Evolutionary conservation across 176 grass and related monocot species (phyloP).

Genomic region (Eragrostis curvula): DNA sequence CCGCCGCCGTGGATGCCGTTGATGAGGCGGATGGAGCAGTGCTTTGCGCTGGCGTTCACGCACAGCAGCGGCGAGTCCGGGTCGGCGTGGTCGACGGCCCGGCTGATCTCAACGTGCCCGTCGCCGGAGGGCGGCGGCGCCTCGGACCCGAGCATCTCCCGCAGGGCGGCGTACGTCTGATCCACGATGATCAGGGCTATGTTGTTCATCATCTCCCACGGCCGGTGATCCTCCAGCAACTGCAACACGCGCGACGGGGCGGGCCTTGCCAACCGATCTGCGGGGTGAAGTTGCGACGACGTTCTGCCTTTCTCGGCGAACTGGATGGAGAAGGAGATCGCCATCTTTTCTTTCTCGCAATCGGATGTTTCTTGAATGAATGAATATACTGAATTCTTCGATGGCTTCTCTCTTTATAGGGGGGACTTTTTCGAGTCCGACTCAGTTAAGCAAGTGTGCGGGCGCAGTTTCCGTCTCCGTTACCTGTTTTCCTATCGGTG

Average conservation of each 20-base stretch:
- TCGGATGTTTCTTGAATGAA: no score
- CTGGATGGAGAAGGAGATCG: no score
- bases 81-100: constrained; percentile 26
- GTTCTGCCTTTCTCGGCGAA: no score
- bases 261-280: no score
- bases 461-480: no score
- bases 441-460: no score
- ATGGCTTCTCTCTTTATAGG: no score
- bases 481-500: no score
- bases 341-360: no score
- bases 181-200: constrained; percentile 15
- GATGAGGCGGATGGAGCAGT: constrained; percentile 37
- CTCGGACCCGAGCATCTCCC: background rate
- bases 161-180: constrained; percentile 22
- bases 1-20: background rate
- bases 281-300: no score
- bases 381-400: no score
- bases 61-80: constrained; percentile 35
- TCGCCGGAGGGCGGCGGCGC: background rate
- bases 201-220: constrained; percentile 22
- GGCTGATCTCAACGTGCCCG: constrained; percentile 1
- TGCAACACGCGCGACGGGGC: background rate
- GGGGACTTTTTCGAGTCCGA: no score
- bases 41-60: constrained; percentile 16
- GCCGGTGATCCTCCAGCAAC: constrained; percentile 9